Evolutionary conservation across 768 basidiomycete species (phyloP).

Genomic region (Cubamyces sp.): DNA sequence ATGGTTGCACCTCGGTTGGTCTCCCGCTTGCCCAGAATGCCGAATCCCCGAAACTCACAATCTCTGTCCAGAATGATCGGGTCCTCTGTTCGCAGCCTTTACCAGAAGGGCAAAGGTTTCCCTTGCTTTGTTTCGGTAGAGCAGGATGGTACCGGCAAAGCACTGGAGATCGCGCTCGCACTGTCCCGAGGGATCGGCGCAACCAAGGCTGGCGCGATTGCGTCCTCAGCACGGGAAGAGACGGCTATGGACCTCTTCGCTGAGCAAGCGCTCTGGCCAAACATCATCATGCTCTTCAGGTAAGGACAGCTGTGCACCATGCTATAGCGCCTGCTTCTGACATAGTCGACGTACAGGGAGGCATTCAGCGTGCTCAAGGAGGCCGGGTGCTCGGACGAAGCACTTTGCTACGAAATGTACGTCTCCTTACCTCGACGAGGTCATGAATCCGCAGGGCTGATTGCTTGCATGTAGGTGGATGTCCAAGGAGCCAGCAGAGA

Average conservation of each 20-base stretch:
- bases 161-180: constrained; percentile 51
- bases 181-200: constrained; percentile 62
- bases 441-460: not conserved
- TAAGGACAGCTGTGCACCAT: constrained; percentile 20
- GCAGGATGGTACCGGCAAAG: constrained; percentile 59
- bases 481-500: constrained; percentile 72
- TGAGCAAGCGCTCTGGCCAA: constrained; percentile 69
- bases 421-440: not conserved
- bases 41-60: not conserved
- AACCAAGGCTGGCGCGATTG: constrained; percentile 64
- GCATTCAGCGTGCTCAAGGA: constrained; percentile 65
- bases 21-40: not conserved
- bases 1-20: constrained; percentile 67
- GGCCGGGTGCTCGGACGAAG: constrained; percentile 68
- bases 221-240: constrained; percentile 64
- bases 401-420: constrained; percentile 67
- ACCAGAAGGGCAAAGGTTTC: constrained; percentile 61
- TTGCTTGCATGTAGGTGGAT: constrained; percentile 54
- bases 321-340: not conserved
- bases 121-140: constrained; percentile 70
- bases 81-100: constrained; percentile 64
- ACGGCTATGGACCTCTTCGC: constrained; percentile 69
- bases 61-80: constrained; percentile 58
- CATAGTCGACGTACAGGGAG: constrained; percentile 44
- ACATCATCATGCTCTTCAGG: constrained; percentile 67